A percentile compares a stretch with the other conserved stretches of the same genome.
Conservation (phyloP, 805 yeast species). For the Hyphopichia homilentoma region DNA sequence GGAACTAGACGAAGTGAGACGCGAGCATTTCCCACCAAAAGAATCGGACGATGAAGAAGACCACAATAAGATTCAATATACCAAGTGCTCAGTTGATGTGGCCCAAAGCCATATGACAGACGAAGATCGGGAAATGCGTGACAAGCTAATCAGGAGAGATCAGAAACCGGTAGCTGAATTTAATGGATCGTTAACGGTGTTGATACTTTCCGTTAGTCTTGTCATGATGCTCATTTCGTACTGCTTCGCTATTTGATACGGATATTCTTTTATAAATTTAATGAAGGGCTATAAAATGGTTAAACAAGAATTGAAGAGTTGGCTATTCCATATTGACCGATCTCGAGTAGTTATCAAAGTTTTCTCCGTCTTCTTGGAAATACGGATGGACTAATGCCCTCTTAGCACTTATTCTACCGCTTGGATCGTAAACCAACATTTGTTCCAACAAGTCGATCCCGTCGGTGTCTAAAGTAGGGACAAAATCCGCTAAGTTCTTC, state of each 20-base stretch:
- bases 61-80: neutral
- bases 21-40: neutral
- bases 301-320: neutral
- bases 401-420: conserved; percentile 89
- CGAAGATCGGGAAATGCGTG: neutral
- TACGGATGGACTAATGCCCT: conserved; percentile 89
- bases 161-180: too few species aligned
- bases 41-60: neutral
- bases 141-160: too few species aligned
- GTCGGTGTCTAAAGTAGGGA: conserved; percentile 74
- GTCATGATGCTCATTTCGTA: too few species aligned
- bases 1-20: neutral
- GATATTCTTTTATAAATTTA: too few species aligned
- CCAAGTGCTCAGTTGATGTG: neutral
- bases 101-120: neutral
- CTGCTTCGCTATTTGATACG: too few species aligned
- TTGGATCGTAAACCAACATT: conserved; percentile 87
- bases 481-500: conserved; percentile 64
- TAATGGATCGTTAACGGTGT: too few species aligned
- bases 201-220: too few species aligned
- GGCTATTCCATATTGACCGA: conserved; percentile 11
- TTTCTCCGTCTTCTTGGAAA: conserved; percentile 53
- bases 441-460: conserved; percentile 82
- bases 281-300: neutral
- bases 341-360: conserved; percentile 28